Evolutionary conservation across 2,329 filamentous ascomycete species (phyloP).

Genomic region (Fusarium pseudonygamai): DNA sequence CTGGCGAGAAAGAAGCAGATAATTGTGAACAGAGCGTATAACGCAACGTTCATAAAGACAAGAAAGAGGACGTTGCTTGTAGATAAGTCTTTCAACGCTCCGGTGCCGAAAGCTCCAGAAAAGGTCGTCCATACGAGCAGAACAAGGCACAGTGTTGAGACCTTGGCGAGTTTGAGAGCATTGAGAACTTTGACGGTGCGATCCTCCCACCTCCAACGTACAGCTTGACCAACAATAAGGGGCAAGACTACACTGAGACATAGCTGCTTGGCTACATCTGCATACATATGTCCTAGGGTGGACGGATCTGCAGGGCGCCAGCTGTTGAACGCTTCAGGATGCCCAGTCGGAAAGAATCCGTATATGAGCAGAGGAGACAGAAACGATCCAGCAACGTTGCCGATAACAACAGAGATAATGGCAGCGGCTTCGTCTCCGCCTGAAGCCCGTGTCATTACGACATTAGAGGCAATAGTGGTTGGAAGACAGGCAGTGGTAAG

Average conservation of each 20-base stretch:
- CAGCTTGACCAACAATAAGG: constrained; percentile 67
- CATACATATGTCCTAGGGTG: constrained; percentile 70
- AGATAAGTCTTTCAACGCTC: constrained; percentile 67
- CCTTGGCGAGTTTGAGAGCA: constrained; percentile 61
- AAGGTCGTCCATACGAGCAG: constrained; percentile 70
- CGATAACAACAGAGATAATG: constrained; percentile 74
- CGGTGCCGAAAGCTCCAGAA: constrained; percentile 71
- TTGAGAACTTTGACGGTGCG: constrained; percentile 63
- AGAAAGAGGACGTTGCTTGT: constrained; percentile 71
- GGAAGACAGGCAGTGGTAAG: constrained; percentile 74
- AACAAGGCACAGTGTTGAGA: constrained; percentile 59
- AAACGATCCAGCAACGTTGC: constrained; percentile 75
- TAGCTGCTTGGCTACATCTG: constrained; percentile 72
- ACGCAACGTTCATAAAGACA: constrained; percentile 72
- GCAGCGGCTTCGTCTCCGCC: constrained; percentile 73
- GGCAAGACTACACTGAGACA: constrained; percentile 74
- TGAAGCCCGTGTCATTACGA: constrained; percentile 76
- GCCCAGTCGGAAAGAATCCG: constrained; percentile 63
- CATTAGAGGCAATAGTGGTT: constrained; percentile 77
- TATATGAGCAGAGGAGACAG: constrained; percentile 71
- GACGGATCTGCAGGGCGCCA: constrained; percentile 64
- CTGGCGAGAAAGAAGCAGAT: constrained; percentile 65
- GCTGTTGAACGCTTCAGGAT: constrained; percentile 60
- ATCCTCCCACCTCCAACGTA: constrained; percentile 62
- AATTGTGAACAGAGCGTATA: constrained; percentile 69